These are phyloP conservation scores for Ogataea dorogensis DNA, from an alignment of 805 yeast species.

Conservation along the genomic window DNA sequence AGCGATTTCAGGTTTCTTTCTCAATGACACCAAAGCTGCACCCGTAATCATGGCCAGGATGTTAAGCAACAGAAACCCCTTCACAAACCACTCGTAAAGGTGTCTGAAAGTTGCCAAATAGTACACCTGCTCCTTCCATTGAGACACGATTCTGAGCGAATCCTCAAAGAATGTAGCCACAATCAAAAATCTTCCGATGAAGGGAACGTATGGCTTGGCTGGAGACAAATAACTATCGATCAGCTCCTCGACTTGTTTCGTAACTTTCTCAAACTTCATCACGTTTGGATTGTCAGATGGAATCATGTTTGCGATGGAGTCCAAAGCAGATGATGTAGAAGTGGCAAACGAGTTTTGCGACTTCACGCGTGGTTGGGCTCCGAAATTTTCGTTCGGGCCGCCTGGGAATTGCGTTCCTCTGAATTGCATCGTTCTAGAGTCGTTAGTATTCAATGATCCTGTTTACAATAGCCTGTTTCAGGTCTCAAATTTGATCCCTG, in stretches of 20 bases:
- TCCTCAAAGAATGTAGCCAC: slow-evolving; percentile 95
- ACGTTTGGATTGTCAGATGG: slow-evolving; percentile 34
- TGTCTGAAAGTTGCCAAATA: slow-evolving; percentile 79
- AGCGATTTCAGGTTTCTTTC: slow-evolving; percentile 68
- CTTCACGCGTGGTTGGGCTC: slow-evolving; percentile 9
- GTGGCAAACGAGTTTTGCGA: slow-evolving; percentile 8
- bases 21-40: slow-evolving; percentile 65
- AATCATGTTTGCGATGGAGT: slow-evolving; percentile 28
- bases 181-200: slow-evolving; percentile 82
- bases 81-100: slow-evolving; percentile 72
- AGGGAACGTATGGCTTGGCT: slow-evolving; percentile 75
- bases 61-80: slow-evolving; percentile 64
- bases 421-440: slow-evolving; percentile 28
- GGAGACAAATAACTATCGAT: slow-evolving; percentile 50
- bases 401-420: slow-evolving; percentile 35
- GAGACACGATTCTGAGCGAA: slow-evolving; percentile 74
- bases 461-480: slow-evolving; percentile 6
- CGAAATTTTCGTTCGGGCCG: slow-evolving; percentile 12
- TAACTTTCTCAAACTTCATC: slow-evolving; percentile 46
- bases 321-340: slow-evolving; percentile 21
- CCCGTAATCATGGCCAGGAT: slow-evolving; percentile 70
- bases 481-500: not conserved
- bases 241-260: slow-evolving; percentile 53
- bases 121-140: slow-evolving; percentile 89
- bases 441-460: slow-evolving; percentile 4